Conservation (phyloP, 352 stramenopile genomes). For the Thalassiosira livingstoniorum region DNA sequence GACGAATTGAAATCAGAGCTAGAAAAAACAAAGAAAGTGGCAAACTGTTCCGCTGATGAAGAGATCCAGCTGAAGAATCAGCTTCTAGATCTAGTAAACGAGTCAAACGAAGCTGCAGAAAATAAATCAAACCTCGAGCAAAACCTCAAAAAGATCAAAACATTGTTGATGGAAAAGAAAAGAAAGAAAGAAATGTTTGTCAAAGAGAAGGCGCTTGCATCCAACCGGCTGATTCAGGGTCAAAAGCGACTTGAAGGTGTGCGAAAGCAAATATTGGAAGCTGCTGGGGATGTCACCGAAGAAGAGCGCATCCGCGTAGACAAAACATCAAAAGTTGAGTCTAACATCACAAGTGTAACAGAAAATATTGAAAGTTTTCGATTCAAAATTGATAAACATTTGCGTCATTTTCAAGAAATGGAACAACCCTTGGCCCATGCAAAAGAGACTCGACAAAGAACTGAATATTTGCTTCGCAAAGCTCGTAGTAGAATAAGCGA, state of each 20-base stretch:
- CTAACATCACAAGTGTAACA: conserved; percentile 60
- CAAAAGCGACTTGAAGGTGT: conserved; percentile 63
- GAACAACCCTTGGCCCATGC: conserved; percentile 43
- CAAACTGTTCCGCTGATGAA: conserved; percentile 59
- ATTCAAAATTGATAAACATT: conserved; percentile 49
- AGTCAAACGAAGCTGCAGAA: conserved; percentile 44
- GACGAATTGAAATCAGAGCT: conserved; percentile 66
- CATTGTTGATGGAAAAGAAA: conserved; percentile 66
- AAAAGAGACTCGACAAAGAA: conserved; percentile 39
- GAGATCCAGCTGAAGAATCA: conserved; percentile 56
- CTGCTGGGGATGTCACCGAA: conserved; percentile 62
- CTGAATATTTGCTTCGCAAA: conserved; percentile 50
- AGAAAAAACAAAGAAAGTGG: conserved; percentile 59
- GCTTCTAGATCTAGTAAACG: conserved; percentile 41
- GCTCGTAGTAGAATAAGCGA: conserved; percentile 60
- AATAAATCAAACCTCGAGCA: conserved; percentile 67
- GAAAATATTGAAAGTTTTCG: conserved; percentile 61
- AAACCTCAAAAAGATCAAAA: conserved; percentile 63
- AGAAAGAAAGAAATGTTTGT: conserved; percentile 65
- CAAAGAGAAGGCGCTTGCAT: conserved; percentile 53
- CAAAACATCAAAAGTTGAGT: conserved; percentile 62
- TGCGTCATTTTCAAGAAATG: conserved; percentile 66
- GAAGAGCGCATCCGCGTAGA: conserved; percentile 61
- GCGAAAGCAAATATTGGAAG: conserved; percentile 68
- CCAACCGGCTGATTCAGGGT: conserved; percentile 48